These are phyloP conservation scores for Letharia columbiana DNA, from an alignment of 495 filamentous ascomycete genomes.

Conservation along the genomic window DNA sequence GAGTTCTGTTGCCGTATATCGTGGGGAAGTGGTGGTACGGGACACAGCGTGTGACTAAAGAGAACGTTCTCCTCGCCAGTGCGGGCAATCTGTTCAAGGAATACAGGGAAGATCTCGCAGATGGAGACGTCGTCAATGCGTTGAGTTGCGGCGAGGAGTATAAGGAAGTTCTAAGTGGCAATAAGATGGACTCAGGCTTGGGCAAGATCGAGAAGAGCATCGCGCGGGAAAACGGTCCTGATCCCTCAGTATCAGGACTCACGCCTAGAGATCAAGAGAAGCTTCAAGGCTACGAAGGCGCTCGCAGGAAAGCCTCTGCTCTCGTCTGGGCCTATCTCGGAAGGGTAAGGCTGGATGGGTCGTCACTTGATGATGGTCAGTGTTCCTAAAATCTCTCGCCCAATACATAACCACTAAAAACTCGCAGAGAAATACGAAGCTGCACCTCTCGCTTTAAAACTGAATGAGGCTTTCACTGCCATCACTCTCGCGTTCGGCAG, in stretches of 20 bases:
- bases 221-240: constrained; percentile 45
- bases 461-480: constrained; percentile 77
- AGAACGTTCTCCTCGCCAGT: constrained; percentile 81
- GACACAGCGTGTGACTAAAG: constrained; percentile 81
- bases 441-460: constrained; percentile 71
- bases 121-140: constrained; percentile 68
- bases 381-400: constrained; percentile 21
- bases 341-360: constrained; percentile 68
- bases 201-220: constrained; percentile 75
- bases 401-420: constrained; percentile 9
- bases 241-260: constrained; percentile 47
- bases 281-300: constrained; percentile 58
- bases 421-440: constrained; percentile 59
- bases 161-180: constrained; percentile 59
- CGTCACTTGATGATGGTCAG: constrained; percentile 62
- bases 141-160: constrained; percentile 80
- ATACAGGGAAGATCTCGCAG: constrained; percentile 73
- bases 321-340: constrained; percentile 93
- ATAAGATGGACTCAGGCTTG: constrained; percentile 63
- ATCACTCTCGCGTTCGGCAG: constrained; percentile 84
- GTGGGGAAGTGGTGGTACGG: constrained; percentile 99
- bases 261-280: constrained; percentile 61
- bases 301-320: constrained; percentile 74
- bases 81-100: constrained; percentile 89
- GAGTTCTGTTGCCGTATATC: constrained; percentile 82